These are phyloP conservation scores for Nymphaea colorata DNA, from an alignment of 164 flowering plant genomes.

Conservation along the genomic window DNA sequence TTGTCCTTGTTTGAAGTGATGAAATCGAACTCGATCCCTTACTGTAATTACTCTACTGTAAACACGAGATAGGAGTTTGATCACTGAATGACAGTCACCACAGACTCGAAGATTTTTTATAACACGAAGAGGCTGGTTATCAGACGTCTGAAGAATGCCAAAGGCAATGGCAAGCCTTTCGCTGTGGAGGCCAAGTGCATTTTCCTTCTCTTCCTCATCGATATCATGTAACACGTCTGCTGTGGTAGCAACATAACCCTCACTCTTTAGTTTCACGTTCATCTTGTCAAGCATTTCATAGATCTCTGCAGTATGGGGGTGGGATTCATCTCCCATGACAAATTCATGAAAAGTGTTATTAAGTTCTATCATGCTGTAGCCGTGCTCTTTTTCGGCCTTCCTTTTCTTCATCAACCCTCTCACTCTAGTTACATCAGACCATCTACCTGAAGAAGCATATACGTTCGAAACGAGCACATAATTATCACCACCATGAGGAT, in stretches of 20 bases:
- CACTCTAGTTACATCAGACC: slow-evolving; percentile 9
- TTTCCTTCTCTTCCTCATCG: slow-evolving; percentile 9
- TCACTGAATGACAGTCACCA: not conserved
- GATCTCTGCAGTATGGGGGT: slow-evolving; percentile 11
- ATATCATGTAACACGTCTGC: slow-evolving; percentile 11
- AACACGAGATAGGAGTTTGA: not conserved
- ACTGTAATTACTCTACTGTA: not conserved
- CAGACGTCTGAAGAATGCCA: slow-evolving; percentile 9
- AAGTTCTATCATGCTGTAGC: slow-evolving; percentile 15
- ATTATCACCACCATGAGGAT: slow-evolving; percentile 8
- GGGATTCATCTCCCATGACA: slow-evolving; percentile 8
- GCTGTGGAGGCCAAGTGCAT: slow-evolving; percentile 9
- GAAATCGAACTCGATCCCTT: not conserved
- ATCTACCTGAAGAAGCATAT: slow-evolving; percentile 4
- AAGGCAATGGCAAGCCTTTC: slow-evolving; percentile 18
- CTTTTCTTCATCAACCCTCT: slow-evolving; percentile 9
- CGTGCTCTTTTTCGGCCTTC: slow-evolving; percentile 9
- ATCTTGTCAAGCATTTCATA: slow-evolving; percentile 6
- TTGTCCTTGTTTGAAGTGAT: not conserved
- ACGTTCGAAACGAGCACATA: slow-evolving; percentile 14
- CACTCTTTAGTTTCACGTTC: slow-evolving; percentile 8
- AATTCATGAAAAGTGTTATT: slow-evolving; percentile 13
- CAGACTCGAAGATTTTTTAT: not conserved
- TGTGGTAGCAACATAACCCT: slow-evolving; percentile 11
- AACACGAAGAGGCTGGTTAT: not conserved